These are phyloP conservation scores for Kwoniella bestiolae DNA, from an alignment of 768 basidiomycete genomes.

Conservation along the genomic window DNA sequence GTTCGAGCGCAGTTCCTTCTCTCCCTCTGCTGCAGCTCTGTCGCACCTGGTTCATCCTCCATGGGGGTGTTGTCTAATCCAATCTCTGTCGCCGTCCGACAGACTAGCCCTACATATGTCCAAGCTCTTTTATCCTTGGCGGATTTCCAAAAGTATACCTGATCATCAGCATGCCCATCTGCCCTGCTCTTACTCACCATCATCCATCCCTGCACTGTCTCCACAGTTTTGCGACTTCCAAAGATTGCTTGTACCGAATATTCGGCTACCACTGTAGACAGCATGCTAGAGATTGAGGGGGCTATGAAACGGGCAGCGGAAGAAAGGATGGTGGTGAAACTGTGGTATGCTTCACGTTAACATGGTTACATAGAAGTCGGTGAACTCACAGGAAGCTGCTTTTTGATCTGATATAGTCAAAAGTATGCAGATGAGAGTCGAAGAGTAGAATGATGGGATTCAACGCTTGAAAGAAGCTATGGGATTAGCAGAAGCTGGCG, in stretches of 20 bases:
- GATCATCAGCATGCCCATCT: not conserved
- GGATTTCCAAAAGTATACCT: conserved; percentile 32
- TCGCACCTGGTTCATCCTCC: not conserved
- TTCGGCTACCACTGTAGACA: conserved; percentile 11
- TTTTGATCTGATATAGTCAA: conserved; percentile 73
- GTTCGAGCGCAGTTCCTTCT: conserved; percentile 20
- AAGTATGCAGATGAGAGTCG: conserved; percentile 81
- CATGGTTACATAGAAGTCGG: not conserved
- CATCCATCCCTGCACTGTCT: conserved; percentile 29
- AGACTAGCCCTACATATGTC: conserved; percentile 30
- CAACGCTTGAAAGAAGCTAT: conserved; percentile 71
- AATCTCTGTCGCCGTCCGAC: conserved; percentile 27
- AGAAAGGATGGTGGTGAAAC: conserved; percentile 24
- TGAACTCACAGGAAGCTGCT: conserved; percentile 70
- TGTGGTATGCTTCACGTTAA: not conserved
- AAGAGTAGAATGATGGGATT: conserved; percentile 90
- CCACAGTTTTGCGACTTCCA: conserved; percentile 4
- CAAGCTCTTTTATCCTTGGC: conserved; percentile 24
- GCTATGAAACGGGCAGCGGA: conserved; percentile 25
- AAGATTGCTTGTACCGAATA: conserved; percentile 25
- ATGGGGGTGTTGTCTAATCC: conserved; percentile 22
- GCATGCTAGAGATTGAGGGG: conserved; percentile 5
- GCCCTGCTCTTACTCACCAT: conserved; percentile 10
- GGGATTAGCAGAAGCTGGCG: not conserved
- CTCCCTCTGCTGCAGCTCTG: conserved; percentile 17